These are phyloP conservation scores for Piromyces finnis DNA, from an alignment of 192 early-diverging fungal species.

Conservation along the genomic window DNA sequence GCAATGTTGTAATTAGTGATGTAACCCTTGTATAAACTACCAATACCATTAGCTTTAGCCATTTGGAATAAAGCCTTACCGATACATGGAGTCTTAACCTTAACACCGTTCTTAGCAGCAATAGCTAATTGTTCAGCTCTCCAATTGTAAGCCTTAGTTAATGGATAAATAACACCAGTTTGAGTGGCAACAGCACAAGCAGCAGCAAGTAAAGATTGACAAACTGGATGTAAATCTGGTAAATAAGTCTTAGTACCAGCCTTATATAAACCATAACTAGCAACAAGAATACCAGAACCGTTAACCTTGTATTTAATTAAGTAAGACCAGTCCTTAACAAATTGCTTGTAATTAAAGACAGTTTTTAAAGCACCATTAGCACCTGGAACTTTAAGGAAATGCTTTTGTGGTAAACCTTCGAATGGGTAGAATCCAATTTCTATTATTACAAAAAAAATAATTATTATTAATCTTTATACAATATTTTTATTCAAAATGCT, in stretches of 20 bases:
- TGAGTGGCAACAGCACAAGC: background rate
- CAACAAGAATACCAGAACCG: background rate
- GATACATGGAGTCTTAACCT: background rate
- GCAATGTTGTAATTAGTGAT: background rate
- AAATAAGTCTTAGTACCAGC: background rate
- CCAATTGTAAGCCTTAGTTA: background rate
- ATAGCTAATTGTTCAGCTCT: background rate
- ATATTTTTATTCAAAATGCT: too few species aligned
- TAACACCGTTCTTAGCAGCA: background rate
- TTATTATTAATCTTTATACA: too few species aligned
- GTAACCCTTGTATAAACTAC: background rate
- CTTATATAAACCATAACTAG: background rate
- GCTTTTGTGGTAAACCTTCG: background rate
- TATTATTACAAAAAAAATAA: too few species aligned
- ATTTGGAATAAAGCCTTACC: background rate
- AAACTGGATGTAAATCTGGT: background rate
- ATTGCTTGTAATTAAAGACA: background rate
- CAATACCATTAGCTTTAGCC: background rate
- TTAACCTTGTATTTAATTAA: background rate
- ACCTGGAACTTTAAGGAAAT: background rate
- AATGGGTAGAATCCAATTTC: background rate
- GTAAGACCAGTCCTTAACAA: background rate
- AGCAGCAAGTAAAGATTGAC: background rate
- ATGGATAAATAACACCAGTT: background rate
- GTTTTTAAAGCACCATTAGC: background rate